These are phyloP conservation scores for Chloromonas sp. DNA, from an alignment of 163 green algal genomes.

Conservation along the genomic window DNA sequence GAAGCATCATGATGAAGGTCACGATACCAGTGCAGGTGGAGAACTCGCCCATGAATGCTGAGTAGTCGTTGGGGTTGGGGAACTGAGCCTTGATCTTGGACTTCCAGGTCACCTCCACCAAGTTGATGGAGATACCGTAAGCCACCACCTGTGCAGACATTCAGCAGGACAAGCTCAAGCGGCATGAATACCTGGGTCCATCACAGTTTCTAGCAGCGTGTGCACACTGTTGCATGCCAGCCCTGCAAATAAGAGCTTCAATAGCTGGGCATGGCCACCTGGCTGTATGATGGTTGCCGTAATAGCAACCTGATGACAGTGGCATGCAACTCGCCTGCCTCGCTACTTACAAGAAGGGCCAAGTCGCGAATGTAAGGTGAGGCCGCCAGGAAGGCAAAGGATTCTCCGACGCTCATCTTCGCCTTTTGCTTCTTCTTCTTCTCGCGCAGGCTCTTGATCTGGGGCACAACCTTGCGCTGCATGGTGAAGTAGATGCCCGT, in stretches of 20 bases:
- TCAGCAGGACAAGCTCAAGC: neutral
- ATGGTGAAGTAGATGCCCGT: conserved; percentile 78
- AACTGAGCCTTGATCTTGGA: conserved; percentile 99
- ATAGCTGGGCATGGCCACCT: no score
- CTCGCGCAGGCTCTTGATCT: conserved; percentile 50
- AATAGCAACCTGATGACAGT: no score
- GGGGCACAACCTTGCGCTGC: conserved; percentile 78
- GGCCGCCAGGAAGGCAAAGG: conserved; percentile 89
- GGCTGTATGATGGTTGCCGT: no score
- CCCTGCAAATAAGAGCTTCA: no score
- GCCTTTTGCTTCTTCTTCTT: conserved; percentile 75
- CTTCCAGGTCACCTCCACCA: conserved; percentile 99
- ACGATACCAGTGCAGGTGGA: conserved; percentile 86
- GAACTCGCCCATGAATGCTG: conserved; percentile 98
- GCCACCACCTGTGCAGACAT: conserved; percentile 66
- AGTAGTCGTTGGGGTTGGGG: conserved; percentile 99
- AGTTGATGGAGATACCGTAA: conserved; percentile 98
- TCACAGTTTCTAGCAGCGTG: neutral
- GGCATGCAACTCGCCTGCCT: no score
- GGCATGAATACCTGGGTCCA: neutral
- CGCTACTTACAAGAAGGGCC: conserved; percentile 66
- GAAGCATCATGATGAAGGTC: conserved; percentile 97
- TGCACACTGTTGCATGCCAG: neutral
- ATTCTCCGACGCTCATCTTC: conserved; percentile 91
- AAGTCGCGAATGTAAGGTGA: conserved; percentile 96